Conservation (phyloP, 177 flowering plant species). For the Vitis hybrid region DNA sequence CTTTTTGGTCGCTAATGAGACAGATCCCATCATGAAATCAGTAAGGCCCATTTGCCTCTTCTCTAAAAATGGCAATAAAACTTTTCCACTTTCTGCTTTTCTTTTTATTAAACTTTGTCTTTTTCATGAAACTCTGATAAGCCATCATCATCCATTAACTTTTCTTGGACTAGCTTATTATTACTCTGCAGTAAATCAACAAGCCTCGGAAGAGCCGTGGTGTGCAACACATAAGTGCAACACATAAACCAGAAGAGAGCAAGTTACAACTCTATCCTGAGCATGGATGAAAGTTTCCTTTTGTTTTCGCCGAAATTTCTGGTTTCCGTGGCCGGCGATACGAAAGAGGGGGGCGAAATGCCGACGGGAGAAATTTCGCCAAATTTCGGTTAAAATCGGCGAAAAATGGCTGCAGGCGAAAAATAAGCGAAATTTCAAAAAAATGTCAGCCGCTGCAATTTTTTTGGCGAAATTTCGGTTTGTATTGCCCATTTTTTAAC, state of each 20-base stretch:
- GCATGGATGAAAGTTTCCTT: conserved; percentile 2
- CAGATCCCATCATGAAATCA: conserved; percentile 39
- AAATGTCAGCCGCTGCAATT: too few species aligned
- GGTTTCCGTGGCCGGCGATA: too few species aligned
- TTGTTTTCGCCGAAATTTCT: too few species aligned
- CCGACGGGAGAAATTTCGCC: too few species aligned
- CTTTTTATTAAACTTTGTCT: conserved; percentile 19
- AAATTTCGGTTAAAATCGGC: too few species aligned
- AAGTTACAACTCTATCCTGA: conserved; percentile 26
- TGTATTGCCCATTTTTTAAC: too few species aligned
- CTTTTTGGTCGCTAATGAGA: conserved; percentile 29
- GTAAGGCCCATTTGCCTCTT: conserved; percentile 68
- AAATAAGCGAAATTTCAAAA: too few species aligned
- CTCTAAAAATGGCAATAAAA: conserved; percentile 26
- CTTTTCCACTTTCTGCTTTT: conserved; percentile 35
- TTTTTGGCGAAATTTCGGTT: too few species aligned
- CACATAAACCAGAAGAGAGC: conserved; percentile 52
- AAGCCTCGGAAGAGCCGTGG: conserved; percentile 80
- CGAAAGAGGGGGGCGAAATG: too few species aligned
- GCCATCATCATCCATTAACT: conserved; percentile 34
- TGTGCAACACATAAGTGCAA: conserved; percentile 23
- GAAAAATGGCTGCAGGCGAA: too few species aligned
- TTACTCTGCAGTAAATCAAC: conserved; percentile 49
- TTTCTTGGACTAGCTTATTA: conserved; percentile 18
- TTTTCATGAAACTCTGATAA: conserved; percentile 24